phyloP scores from a whole-genome alignment of 192 early-diverging fungal species.

The Linnemannia elongata region DNA sequence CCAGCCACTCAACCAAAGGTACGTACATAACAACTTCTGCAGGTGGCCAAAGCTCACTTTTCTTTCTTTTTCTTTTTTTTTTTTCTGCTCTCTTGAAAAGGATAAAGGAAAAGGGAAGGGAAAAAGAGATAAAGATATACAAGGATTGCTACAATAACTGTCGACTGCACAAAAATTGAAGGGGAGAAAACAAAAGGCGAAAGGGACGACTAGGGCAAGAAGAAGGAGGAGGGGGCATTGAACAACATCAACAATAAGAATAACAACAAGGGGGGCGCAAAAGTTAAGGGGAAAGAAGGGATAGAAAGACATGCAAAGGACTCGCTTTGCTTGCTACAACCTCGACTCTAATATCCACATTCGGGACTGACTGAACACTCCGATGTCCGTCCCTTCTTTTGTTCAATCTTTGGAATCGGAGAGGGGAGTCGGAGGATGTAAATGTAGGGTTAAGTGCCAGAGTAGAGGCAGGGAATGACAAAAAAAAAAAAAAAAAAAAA shows the following conservation, averaged over 20 bases:
- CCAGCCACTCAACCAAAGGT: background rate
- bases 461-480: background rate
- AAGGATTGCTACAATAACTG: background rate
- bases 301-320: background rate
- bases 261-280: background rate
- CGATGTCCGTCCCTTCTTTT: background rate
- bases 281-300: background rate
- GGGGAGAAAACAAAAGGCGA: too few relatives aligned
- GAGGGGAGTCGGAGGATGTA: background rate
- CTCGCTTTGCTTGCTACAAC: background rate
- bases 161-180: too few relatives aligned
- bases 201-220: background rate
- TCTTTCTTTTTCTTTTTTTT: background rate
- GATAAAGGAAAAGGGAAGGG: background rate
- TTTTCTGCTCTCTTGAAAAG: background rate
- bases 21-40: background rate
- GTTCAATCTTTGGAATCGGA: background rate
- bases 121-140: background rate
- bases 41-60: slow-evolving; percentile 52
- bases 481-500: background rate
- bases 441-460: background rate
- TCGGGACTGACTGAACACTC: background rate
- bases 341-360: background rate
- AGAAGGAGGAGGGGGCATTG: background rate
- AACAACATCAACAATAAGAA: background rate